Evolutionary conservation across 441 rosid genomes (phyloP), one percentile per base, ranked within the genome.

Genomic region (Erodium trifolium): DNA sequence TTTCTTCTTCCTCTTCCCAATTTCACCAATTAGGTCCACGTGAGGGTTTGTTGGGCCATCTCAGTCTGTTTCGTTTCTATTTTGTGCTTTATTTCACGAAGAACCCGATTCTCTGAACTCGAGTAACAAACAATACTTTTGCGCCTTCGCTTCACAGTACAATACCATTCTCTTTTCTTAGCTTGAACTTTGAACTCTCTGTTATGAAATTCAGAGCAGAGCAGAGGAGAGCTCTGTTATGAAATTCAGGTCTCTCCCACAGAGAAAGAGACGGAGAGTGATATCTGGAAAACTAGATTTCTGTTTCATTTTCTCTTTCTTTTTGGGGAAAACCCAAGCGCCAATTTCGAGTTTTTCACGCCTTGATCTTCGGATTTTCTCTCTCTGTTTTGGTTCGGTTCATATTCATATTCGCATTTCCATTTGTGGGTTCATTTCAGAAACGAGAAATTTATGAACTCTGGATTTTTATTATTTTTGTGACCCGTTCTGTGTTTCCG

Each of bases 81-180:
- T 23, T 23, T 23, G 27, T 23, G 27, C 27, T 23, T 23, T 80
- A 74, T 72, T 63, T 78, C 76, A 76, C 71, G 81, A 70, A 76
- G 83, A 81, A 83, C 81, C 85, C 69, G 80, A 78, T 82, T 79
- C 82, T 79, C 88, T 77, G 66, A 82, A 78, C 34, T 31, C 34
- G 34, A 31, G 34, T 31, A 31, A 31, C 34, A 31, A 31, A 31
- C 88, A 81, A 72, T 51, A 51, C 83, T 70, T 77, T 77, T 69
- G 68, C 72, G 18, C 60, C 63, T 63, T 73, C 29, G 35, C 59
- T 51, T 51, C 16, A n/a, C n/a, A 51, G 59, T 51, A 51, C 59
- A 39, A 39, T 4, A n/a, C 41, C 10, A 37, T 11, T 71, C 59
- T 68, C 69, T 17, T 49, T 49, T 16, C 13, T 59, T 75, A 29